Evolutionary conservation across 2,329 filamentous ascomycete species (phyloP), one percentile per base, ranked within the genome.

Genomic region (Colletotrichum truncatum): DNA sequence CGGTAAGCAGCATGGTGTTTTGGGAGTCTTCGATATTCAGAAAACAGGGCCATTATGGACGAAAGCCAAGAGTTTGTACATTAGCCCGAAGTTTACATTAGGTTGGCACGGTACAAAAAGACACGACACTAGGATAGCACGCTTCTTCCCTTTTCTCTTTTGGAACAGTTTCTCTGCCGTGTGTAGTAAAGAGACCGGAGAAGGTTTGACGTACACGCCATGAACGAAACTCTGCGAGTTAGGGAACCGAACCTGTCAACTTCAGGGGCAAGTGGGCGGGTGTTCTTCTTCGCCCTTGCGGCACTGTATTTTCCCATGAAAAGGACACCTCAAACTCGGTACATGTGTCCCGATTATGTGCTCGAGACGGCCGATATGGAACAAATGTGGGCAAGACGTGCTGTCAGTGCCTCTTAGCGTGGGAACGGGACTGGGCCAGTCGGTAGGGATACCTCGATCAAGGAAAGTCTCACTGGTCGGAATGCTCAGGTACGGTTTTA

Each of bases 1-100:
- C 28, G 46, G 45, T 60, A 59, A 52, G 54, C 41, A 68, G 66
- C 67, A 66, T 59, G 67, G 65, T 69, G 65, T 69, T 69, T 56
- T 18, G 48, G 61, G 65, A 66, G 64, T 66, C 53, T 61, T 65
- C 25, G 11, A 48, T 23, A 26, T 56, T 49, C 58, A 51, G 63
- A 58, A 51, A 32, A 48, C 34, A 45, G 32, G 32, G 43, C 36
- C 51, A 34, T 34, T 32, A 32, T 11, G 34, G 43, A 54, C 23
- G 16, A 21, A 54, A 62, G 23, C 30, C 16, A 11, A 58, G 30
- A 59, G 49, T 63, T 30, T 45, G 48, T 21, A 55, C 26, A 38
- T 12, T 26, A 41, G 26, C 41, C 53, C 10, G 4, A 11, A 39
- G n/a, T 21, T 25, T 23, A 23, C 16, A 32, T 21, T 48, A 36